A percentile compares a stretch with the other conserved stretches of the same genome.
phyloP scores from a whole-genome alignment of 1,139 yeast species.

The Yamadazyma siamensis region DNA sequence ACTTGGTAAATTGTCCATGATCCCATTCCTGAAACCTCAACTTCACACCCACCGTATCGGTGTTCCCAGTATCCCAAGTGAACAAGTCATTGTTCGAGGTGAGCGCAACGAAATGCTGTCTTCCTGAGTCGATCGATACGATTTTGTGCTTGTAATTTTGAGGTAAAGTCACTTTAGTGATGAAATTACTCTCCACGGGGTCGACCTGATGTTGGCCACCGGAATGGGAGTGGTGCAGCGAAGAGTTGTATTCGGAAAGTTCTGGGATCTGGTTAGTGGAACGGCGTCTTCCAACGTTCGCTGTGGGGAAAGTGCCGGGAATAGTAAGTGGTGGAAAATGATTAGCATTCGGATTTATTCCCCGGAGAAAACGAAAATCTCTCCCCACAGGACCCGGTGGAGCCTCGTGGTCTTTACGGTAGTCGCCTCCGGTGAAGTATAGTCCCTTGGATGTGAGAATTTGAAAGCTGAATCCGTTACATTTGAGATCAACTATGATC shows the following conservation, averaged over 20 bases:
- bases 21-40: slow-evolving; percentile 34
- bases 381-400: slow-evolving; percentile 19
- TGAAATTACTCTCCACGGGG: slow-evolving; percentile 24
- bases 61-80: slow-evolving; percentile 60
- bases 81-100: slow-evolving; percentile 51
- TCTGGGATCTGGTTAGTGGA: slow-evolving; percentile 20
- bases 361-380: slow-evolving; percentile 6
- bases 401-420: slow-evolving; percentile 26
- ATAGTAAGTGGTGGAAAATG: not conserved
- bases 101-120: slow-evolving; percentile 64
- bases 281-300: slow-evolving; percentile 4
- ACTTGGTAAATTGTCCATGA: slow-evolving; percentile 30
- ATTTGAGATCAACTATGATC: slow-evolving; percentile 52
- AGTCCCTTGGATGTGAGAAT: slow-evolving; percentile 55
- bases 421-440: slow-evolving; percentile 51
- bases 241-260: slow-evolving; percentile 6
- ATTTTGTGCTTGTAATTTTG: slow-evolving; percentile 19
- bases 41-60: slow-evolving; percentile 43
- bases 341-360: not conserved
- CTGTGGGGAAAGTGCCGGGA: not conserved
- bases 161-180: slow-evolving; percentile 28
- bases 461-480: slow-evolving; percentile 70
- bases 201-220: slow-evolving; percentile 2
- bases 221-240: not conserved
- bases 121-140: slow-evolving; percentile 57